These are phyloP conservation scores for Trichosporon sp. DNA, from an alignment of 1,284 basidiomycete species.

Conservation along the genomic window DNA sequence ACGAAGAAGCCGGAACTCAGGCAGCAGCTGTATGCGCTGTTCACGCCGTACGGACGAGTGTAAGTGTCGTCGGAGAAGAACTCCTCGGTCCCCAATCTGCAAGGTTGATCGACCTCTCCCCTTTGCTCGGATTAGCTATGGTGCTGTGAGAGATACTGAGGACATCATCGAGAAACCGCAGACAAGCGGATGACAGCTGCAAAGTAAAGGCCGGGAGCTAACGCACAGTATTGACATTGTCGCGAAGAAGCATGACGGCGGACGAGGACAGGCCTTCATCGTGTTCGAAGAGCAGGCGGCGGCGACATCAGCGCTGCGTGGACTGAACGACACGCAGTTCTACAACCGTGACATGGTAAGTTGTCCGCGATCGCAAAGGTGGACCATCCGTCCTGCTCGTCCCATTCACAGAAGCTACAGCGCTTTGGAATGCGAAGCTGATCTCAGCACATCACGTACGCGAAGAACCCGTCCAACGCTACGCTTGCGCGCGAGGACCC, in stretches of 20 bases:
- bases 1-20: constrained; percentile 91
- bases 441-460: constrained; percentile 68
- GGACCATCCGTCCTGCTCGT: too few relatives aligned
- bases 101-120: too few relatives aligned
- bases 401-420: too few relatives aligned
- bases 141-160: too few relatives aligned
- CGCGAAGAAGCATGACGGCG: constrained; percentile 78
- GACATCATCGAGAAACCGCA: too few relatives aligned
- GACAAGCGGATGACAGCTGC: too few relatives aligned
- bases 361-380: constrained; percentile 3
- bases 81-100: too few relatives aligned
- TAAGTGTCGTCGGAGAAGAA: constrained; percentile 34
- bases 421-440: neutral
- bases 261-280: constrained; percentile 94
- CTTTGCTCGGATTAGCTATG: too few relatives aligned
- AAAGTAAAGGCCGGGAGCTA: neutral
- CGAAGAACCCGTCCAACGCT: constrained; percentile 80
- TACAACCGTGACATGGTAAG: constrained; percentile 60
- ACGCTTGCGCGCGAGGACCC: constrained; percentile 64
- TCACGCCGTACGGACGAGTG: constrained; percentile 89
- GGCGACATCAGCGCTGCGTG: constrained; percentile 87
- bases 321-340: constrained; percentile 86
- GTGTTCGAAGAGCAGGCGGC: constrained; percentile 87
- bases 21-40: constrained; percentile 81
- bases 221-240: constrained; percentile 74